These are phyloP conservation scores for Solanum arcanum DNA, from an alignment of 257 asterid species.

Conservation along the genomic window DNA sequence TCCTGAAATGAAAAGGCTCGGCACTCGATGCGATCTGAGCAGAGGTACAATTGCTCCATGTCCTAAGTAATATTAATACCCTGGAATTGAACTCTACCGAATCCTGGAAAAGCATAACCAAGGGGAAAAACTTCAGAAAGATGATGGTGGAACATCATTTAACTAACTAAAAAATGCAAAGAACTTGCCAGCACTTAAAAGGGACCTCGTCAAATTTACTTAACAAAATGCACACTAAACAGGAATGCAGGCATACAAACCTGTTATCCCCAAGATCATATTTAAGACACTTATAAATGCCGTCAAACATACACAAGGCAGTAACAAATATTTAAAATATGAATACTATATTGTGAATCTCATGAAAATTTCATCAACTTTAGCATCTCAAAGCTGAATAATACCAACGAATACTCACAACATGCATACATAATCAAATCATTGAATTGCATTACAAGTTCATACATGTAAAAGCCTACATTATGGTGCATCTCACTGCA, in stretches of 20 bases:
- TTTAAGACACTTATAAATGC: not conserved
- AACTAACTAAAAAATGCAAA: not conserved
- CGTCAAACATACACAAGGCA: not conserved
- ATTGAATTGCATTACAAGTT: not conserved
- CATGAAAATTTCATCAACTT: not conserved
- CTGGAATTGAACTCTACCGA: constrained; percentile 27
- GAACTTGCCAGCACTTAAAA: not conserved
- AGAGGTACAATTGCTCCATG: constrained; percentile 83
- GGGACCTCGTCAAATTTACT: not conserved
- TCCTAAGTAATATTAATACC: constrained; percentile 44
- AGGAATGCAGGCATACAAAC: not conserved
- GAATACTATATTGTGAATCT: not conserved
- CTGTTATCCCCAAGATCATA: not conserved
- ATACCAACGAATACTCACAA: not conserved
- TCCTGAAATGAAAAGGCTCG: constrained; percentile 68
- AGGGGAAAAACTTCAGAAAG: not conserved
- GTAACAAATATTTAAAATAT: not conserved
- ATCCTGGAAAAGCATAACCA: constrained; percentile 32
- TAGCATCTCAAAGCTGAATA: not conserved
- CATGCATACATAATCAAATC: not conserved
- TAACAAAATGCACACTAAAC: not conserved
- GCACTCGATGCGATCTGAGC: constrained; percentile 64
- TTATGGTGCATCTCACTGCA: not conserved
- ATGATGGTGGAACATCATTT: not conserved
- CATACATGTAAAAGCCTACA: not conserved